A percentile compares a stretch with the other conserved stretches of the same genome.
These are phyloP conservation scores for Parafenestella ontariensis DNA, from an alignment of 2,329 filamentous ascomycete species.

Conservation along the genomic window DNA sequence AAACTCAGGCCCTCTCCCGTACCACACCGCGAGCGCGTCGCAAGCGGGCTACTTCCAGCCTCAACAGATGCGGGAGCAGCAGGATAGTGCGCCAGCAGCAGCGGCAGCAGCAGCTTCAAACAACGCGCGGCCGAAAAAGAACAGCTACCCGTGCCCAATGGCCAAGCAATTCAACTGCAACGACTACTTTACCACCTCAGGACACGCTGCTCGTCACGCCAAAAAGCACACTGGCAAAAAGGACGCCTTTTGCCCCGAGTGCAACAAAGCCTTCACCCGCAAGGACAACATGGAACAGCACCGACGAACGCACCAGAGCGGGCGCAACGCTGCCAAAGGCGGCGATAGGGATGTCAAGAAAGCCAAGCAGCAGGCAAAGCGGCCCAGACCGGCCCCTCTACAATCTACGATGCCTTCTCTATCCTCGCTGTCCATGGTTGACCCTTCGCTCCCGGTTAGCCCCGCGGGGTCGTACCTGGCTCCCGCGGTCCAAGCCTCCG, in stretches of 20 bases:
- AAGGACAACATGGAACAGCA: conserved; percentile 91
- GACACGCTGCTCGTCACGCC: conserved; percentile 82
- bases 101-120: conserved; percentile 49
- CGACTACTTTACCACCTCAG: conserved; percentile 84
- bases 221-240: conserved; percentile 87
- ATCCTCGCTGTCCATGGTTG: conserved; percentile 33
- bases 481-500: conserved; percentile 36
- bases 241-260: conserved; percentile 72
- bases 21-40: conserved; percentile 23
- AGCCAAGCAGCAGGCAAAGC: conserved; percentile 42
- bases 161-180: conserved; percentile 74
- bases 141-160: conserved; percentile 76
- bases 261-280: conserved; percentile 80
- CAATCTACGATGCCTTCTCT: conserved; percentile 32
- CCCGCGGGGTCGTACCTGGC: conserved; percentile 39
- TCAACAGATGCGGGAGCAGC: conserved; percentile 18
- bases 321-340: conserved; percentile 50
- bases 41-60: conserved; percentile 32
- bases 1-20: conserved; percentile 27
- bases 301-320: conserved; percentile 73
- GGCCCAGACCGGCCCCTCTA: conserved; percentile 43
- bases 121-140: conserved; percentile 62
- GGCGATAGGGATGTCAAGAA: conserved; percentile 48
- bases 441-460: conserved; percentile 38
- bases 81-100: not conserved